phyloP scores from a whole-genome alignment of 2,329 filamentous ascomycete species.

The Aspergillus neoniger region DNA sequence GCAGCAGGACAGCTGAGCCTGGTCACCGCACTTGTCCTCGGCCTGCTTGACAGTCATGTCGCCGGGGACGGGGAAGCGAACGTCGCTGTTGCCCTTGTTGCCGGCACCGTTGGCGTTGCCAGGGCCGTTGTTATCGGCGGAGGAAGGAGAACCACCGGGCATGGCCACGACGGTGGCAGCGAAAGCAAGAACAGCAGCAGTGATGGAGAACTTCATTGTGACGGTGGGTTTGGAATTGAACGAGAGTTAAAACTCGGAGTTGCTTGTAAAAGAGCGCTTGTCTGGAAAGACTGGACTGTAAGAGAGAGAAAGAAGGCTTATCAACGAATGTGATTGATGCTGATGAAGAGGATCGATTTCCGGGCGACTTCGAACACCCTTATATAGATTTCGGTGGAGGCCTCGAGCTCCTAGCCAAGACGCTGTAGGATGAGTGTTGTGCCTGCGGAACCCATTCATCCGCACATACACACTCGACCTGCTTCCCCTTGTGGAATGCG shows the following conservation, averaged over 20 bases:
- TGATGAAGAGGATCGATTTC: constrained; percentile 19
- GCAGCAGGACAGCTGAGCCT: constrained; percentile 43
- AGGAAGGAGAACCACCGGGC: constrained; percentile 20
- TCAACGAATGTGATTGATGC: constrained; percentile 37
- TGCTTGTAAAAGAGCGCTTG: constrained; percentile 7
- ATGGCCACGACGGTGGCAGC: constrained; percentile 37
- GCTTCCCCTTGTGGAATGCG: constrained; percentile 31
- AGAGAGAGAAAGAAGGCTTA: not conserved
- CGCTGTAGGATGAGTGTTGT: constrained; percentile 11
- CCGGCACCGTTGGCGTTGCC: constrained; percentile 28
- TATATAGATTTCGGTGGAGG: constrained; percentile 38
- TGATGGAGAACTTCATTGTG: constrained; percentile 43
- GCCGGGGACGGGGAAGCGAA: constrained; percentile 36
- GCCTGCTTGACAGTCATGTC: constrained; percentile 40
- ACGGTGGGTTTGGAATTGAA: constrained; percentile 34
- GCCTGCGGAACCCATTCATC: constrained; percentile 3
- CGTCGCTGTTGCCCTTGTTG: constrained; percentile 38
- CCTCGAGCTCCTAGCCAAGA: constrained; percentile 18
- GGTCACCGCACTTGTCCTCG: constrained; percentile 41
- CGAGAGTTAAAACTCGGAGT: constrained; percentile 24
- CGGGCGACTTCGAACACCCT: constrained; percentile 20
- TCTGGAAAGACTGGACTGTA: constrained; percentile 26
- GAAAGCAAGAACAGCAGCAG: constrained; percentile 37
- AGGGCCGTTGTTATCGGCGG: constrained; percentile 20
- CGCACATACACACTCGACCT: constrained; percentile 11